Conservation (phyloP, 78 protist genomes). For the Dictyostelium brefeldianum region DNA sequence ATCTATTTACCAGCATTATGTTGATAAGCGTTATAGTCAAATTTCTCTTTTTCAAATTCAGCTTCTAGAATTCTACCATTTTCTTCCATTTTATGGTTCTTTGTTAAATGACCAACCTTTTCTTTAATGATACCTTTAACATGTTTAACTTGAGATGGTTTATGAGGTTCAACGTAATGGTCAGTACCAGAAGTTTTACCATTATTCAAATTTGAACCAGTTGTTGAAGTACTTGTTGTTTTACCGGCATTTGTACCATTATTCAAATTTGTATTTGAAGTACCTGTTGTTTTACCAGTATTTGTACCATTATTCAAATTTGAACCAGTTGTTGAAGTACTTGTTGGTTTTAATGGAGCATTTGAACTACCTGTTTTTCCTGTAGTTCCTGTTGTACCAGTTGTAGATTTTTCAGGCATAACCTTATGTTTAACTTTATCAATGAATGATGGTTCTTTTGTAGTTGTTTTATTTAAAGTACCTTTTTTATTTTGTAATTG, state of each 20-base stretch:
- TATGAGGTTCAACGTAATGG: slow-evolving; percentile 56
- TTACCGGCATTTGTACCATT: neutral
- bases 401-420: neutral
- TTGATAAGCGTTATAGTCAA: slow-evolving; percentile 45
- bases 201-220: neutral
- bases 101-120: slow-evolving; percentile 61
- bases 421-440: neutral
- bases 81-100: slow-evolving; percentile 57
- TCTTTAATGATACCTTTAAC: slow-evolving; percentile 67
- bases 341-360: neutral
- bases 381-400: neutral
- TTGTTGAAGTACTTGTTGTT: neutral
- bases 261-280: neutral
- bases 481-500: neutral
- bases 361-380: no score
- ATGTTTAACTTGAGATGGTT: slow-evolving; percentile 61
- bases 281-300: neutral
- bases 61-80: slow-evolving; percentile 47
- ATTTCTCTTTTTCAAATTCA: slow-evolving; percentile 35
- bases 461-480: neutral
- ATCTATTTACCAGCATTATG: slow-evolving; percentile 31
- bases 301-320: neutral
- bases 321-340: neutral
- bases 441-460: neutral
- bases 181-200: slow-evolving; percentile 13